A percentile compares a stretch with the other conserved stretches of the same genome.
Conservation (phyloP, 2,329 filamentous ascomycete species). For the Trichophyton benhamiae region DNA sequence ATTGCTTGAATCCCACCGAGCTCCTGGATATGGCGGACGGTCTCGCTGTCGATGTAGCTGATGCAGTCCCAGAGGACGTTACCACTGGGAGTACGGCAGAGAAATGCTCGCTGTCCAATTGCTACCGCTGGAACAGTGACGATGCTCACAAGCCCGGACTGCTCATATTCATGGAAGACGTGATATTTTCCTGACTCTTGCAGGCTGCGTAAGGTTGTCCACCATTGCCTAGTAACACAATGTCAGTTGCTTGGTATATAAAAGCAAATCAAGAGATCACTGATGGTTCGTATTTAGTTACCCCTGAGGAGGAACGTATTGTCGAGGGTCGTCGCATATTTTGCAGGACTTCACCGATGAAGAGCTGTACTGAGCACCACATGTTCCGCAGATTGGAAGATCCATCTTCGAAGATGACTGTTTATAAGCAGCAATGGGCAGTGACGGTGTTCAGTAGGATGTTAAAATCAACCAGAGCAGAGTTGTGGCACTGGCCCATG, state of each 20-base stretch:
- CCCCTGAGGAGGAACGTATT: slow-evolving; percentile 21
- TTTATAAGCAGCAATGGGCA: too few species aligned
- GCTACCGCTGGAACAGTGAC: slow-evolving; percentile 44
- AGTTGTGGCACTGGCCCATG: too few species aligned
- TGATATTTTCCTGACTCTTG: slow-evolving; percentile 15
- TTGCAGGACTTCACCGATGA: slow-evolving; percentile 17
- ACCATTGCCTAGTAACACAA: slow-evolving; percentile 17
- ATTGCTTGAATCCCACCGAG: slow-evolving; percentile 60
- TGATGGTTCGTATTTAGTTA: slow-evolving; percentile 4
- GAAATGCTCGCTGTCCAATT: slow-evolving; percentile 62
- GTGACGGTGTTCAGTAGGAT: too few species aligned
- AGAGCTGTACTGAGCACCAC: slow-evolving; percentile 18
- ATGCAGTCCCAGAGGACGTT: slow-evolving; percentile 75
- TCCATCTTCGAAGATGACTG: slow-evolving; percentile 11
- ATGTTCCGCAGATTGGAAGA: slow-evolving; percentile 20
- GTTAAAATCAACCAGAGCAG: too few species aligned
- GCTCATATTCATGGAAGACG: slow-evolving; percentile 14
- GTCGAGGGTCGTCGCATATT: slow-evolving; percentile 23
- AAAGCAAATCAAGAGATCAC: not conserved
- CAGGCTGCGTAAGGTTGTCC: slow-evolving; percentile 20
- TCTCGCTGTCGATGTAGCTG: slow-evolving; percentile 54
- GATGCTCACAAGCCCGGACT: slow-evolving; percentile 18
- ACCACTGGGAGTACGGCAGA: slow-evolving; percentile 52
- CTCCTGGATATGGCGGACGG: slow-evolving; percentile 42
- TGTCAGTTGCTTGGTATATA: not conserved